These are phyloP conservation scores for Lipomyces yamanashiensis DNA, from an alignment of 805 yeast genomes.

Conservation along the genomic window DNA sequence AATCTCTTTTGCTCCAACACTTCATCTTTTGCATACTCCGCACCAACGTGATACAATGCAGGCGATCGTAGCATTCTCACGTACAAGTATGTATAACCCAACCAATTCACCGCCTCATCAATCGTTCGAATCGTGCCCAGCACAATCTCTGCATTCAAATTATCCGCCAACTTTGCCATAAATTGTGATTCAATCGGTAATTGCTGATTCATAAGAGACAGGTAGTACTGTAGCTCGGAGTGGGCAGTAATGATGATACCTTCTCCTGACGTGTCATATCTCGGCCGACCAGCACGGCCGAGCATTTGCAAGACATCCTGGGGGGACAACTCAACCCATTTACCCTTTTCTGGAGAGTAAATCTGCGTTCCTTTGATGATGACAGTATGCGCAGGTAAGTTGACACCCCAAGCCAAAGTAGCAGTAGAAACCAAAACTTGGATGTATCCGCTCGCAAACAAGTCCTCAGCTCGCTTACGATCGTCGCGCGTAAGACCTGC, in stretches of 20 bases:
- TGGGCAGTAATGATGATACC: slow-evolving; percentile 56
- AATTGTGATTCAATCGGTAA: slow-evolving; percentile 54
- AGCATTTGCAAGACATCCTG: slow-evolving; percentile 63
- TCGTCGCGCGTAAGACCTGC: slow-evolving; percentile 61
- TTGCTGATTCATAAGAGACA: slow-evolving; percentile 51
- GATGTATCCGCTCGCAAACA: slow-evolving; percentile 51
- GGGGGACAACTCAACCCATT: slow-evolving; percentile 54
- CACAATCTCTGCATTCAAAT: slow-evolving; percentile 51
- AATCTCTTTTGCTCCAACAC: slow-evolving; percentile 58
- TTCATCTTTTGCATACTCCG: slow-evolving; percentile 60
- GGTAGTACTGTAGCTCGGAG: slow-evolving; percentile 48
- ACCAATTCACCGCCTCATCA: slow-evolving; percentile 54
- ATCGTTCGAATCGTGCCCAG: slow-evolving; percentile 49
- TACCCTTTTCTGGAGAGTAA: slow-evolving; percentile 86
- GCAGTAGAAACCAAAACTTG: slow-evolving; percentile 62
- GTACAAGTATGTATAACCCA: slow-evolving; percentile 54
- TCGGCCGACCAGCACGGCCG: slow-evolving; percentile 51
- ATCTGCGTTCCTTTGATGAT: slow-evolving; percentile 62
- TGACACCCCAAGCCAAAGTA: slow-evolving; percentile 65
- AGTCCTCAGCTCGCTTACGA: slow-evolving; percentile 52
- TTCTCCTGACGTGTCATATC: slow-evolving; percentile 57
- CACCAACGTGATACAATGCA: slow-evolving; percentile 72
- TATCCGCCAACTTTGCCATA: slow-evolving; percentile 38
- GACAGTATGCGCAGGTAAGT: slow-evolving; percentile 65
- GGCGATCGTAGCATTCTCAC: slow-evolving; percentile 67